phyloP scores from a whole-genome alignment of 495 filamentous ascomycete genomes.

The Hypoxylon lenormandii region DNA sequence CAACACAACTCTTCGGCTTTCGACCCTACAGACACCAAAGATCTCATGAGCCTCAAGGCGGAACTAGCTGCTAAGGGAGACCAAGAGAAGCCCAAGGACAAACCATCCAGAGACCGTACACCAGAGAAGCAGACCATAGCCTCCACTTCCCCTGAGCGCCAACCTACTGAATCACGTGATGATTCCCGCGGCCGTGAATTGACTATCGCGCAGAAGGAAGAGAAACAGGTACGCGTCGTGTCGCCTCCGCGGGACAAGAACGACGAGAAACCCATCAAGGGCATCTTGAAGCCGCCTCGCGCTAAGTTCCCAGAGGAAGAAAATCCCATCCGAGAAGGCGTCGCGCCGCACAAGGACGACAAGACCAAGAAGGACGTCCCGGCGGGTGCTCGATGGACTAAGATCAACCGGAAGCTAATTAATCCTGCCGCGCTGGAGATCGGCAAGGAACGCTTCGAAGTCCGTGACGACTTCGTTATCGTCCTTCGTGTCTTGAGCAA shows the following conservation, averaged over 20 bases:
- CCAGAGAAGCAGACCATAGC: conserved; percentile 40
- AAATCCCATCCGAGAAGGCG: conserved; percentile 83
- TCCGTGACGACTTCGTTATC: conserved; percentile 84
- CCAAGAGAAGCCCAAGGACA: conserved; percentile 47
- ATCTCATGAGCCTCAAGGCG: conserved; percentile 61
- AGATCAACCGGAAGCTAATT: conserved; percentile 83
- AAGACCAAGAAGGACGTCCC: conserved; percentile 77
- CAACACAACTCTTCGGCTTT: conserved; percentile 56
- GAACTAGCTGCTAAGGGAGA: conserved; percentile 57
- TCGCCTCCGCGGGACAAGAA: conserved; percentile 65
- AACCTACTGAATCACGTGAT: conserved; percentile 47
- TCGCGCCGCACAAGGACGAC: conserved; percentile 85
- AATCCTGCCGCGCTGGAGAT: conserved; percentile 82
- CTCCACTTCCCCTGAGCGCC: conserved; percentile 42
- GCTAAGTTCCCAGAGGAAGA: conserved; percentile 83
- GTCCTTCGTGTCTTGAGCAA: conserved; percentile 81
- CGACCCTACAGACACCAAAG: conserved; percentile 64
- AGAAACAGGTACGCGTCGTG: conserved; percentile 66
- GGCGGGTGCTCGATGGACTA: conserved; percentile 84
- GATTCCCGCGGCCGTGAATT: conserved; percentile 58
- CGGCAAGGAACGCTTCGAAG: conserved; percentile 83
- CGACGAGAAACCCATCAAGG: conserved; percentile 66
- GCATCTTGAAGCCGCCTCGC: conserved; percentile 78
- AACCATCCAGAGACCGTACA: conserved; percentile 41
- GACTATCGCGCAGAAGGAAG: conserved; percentile 43